These are phyloP conservation scores for Penicillium sp. DNA, from an alignment of 2,329 filamentous ascomycete genomes.

Conservation along the genomic window DNA sequence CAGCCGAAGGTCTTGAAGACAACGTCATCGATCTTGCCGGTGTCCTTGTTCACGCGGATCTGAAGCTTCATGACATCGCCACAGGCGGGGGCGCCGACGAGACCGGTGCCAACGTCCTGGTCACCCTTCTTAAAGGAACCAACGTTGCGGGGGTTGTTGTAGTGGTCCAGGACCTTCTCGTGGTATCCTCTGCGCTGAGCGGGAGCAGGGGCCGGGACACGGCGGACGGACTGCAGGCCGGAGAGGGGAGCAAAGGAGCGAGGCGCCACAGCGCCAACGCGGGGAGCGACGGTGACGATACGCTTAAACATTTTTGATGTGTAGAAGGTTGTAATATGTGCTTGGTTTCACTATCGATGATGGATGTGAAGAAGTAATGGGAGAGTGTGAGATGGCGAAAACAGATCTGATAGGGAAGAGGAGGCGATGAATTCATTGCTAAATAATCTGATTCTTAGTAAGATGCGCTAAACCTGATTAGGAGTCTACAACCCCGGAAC, in stretches of 20 bases:
- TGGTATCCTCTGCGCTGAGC: conserved; percentile 52
- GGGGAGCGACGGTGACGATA: conserved; percentile 51
- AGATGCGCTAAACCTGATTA: conserved; percentile 17
- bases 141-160: conserved; percentile 72
- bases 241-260: conserved; percentile 46
- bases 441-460: conserved; percentile 27
- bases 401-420: conserved; percentile 21
- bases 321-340: background rate
- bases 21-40: conserved; percentile 84
- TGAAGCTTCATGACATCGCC: conserved; percentile 93
- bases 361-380: background rate
- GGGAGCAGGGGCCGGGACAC: conserved; percentile 30
- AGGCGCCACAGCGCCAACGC: conserved; percentile 48
- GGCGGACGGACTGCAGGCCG: conserved; percentile 39
- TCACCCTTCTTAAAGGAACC: conserved; percentile 76
- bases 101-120: conserved; percentile 77
- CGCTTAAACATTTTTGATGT: conserved; percentile 52
- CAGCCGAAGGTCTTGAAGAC: conserved; percentile 99
- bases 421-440: conserved; percentile 25
- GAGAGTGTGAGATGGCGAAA: conserved; percentile 14
- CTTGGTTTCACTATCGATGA: conserved; percentile 2
- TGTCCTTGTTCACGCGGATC: conserved; percentile 83
- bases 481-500: conserved; percentile 13
- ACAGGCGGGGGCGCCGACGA: conserved; percentile 84
- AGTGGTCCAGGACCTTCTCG: conserved; percentile 76